Base-by-base conservation (phyloP, 441 rosid species). In the Mallotus repandus region DNA sequence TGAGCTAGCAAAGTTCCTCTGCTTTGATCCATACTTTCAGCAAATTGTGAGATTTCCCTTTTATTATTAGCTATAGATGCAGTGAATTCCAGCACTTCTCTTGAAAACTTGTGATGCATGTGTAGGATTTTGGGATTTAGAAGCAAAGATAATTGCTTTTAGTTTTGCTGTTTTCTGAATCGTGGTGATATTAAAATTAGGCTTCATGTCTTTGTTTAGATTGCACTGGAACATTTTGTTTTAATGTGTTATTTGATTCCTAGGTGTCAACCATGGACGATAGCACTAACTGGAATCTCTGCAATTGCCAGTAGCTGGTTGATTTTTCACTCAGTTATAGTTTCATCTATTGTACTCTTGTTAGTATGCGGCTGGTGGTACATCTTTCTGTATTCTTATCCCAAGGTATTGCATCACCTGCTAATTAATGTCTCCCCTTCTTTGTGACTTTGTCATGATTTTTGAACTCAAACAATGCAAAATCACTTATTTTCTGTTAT, bases 181-280 rank as follows among this genome's bases (percentile, higher is more conserved):
- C 22, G 38, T 58, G 16, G 14, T 12, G 7, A 22, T 21, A 1
- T 21, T 38, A 38, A 7, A 6, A 56, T 56, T 19, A 32, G 13
- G 54, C 25, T 43, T 14, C 25, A 2, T 14, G 11, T 25, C 9
- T 69, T 18, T n/a, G n/a, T 41, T 50, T 74, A 10, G 21, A 48
- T 29, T 22, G 66, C 72, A 49, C 57, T 45, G 66, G 52, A 32
- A 21, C 61, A 38, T 45, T 2, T 10, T 66, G 16, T 67, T 71
- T 63, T 38, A n/a, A 35, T 1, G 11, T 62, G 12, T 15, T 53
- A 68, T 52, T 65, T 67, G 66, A 71, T 75, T 60, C 58, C 16
- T 54, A 94, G 98, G 97, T 94, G 98, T 81, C 98, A 92, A 56
- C 98, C 98, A 56, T 94, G 98, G 98, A 90, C 97, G 12, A 90